Conservation (phyloP, 345 rosid species). For the Hypericum perforatum region DNA sequence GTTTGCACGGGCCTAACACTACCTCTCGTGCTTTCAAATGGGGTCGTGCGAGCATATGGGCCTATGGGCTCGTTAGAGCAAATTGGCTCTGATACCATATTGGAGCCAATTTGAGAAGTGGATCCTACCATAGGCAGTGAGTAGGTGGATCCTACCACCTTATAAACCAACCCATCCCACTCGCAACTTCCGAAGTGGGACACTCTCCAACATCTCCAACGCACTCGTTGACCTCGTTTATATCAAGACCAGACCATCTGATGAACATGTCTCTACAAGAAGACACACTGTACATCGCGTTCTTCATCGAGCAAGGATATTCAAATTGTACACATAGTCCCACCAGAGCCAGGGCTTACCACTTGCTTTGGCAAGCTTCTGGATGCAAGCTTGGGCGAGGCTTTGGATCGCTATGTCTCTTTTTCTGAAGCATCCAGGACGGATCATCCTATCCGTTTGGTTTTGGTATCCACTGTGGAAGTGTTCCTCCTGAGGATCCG, state of each 20-base stretch:
- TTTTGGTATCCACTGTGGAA: no score
- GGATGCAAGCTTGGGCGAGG: conserved; percentile 43
- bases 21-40: no score
- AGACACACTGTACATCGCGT: conserved; percentile 38
- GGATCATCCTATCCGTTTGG: neutral
- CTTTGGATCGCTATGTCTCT: conserved; percentile 50
- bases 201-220: no score
- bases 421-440: conserved; percentile 42
- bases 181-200: no score
- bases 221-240: conserved; percentile 30
- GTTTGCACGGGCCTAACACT: no score
- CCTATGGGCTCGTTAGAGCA: no score
- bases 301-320: conserved; percentile 56
- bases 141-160: no score
- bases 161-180: no score
- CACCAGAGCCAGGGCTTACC: conserved; percentile 61
- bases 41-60: no score
- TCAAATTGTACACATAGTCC: conserved; percentile 54
- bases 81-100: no score
- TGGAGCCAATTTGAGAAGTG: no score
- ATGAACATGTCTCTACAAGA: conserved; percentile 41
- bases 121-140: no score
- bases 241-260: conserved; percentile 35
- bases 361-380: conserved; percentile 38
- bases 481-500: conserved; percentile 50